A percentile compares a stretch with the other conserved stretches of the same genome.
Conservation (phyloP, 495 filamentous ascomycete genomes). For the Annulohypoxylon bovei region DNA sequence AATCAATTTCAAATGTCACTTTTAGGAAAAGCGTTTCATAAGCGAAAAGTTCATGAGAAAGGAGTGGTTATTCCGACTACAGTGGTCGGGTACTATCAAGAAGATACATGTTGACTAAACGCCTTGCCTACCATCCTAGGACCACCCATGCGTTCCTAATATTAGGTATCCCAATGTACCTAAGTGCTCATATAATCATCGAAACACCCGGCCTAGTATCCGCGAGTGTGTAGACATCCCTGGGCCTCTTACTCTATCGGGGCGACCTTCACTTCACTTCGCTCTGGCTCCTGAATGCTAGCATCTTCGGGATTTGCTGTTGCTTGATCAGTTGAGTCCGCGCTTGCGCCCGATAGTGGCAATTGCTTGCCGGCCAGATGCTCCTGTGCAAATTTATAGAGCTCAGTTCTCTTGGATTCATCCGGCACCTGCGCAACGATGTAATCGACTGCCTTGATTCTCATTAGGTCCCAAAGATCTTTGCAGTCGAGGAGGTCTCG, state of each 20-base stretch:
- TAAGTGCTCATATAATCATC: too few species aligned
- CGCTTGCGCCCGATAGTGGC: not conserved
- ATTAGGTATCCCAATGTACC: too few species aligned
- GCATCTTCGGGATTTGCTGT: not conserved
- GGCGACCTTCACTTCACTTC: not conserved
- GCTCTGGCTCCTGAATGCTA: not conserved
- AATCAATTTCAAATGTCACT: not conserved
- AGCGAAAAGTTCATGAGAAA: not conserved
- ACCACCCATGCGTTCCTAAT: not conserved
- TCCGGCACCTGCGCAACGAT: not conserved
- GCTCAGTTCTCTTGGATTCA: not conserved
- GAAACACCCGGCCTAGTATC: too few species aligned
- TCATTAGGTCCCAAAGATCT: not conserved
- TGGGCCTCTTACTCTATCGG: not conserved
- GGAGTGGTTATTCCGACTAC: not conserved
- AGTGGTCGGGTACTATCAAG: not conserved
- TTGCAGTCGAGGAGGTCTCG: conserved; percentile 6
- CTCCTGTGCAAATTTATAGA: not conserved
- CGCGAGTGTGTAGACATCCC: too few species aligned
- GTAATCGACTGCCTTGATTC: not conserved
- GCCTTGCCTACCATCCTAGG: not conserved
- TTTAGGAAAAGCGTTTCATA: not conserved
- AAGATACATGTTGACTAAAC: not conserved
- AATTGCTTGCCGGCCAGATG: not conserved
- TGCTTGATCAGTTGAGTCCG: not conserved